phyloP scores from a whole-genome alignment of 495 filamentous ascomycete species.

The Penicillium cinerascens region DNA sequence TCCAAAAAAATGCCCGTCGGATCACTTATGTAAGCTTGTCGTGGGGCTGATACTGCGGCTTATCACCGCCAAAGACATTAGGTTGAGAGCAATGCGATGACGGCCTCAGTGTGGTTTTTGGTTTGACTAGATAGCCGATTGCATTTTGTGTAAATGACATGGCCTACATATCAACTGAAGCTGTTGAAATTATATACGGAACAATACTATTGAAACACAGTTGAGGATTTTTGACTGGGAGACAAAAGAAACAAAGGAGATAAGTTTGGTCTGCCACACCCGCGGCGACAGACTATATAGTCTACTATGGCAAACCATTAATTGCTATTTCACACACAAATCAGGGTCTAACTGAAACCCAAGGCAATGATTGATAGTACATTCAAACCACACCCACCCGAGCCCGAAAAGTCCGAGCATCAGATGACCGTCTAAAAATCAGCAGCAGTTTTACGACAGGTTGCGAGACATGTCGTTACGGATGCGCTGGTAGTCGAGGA shows the following conservation, averaged over 20 bases:
- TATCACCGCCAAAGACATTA: conserved; percentile 2
- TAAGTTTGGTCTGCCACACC: conserved; percentile 22
- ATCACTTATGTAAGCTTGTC: conserved; percentile 12
- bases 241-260: conserved; percentile 25
- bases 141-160: background rate
- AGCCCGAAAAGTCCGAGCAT: conserved; percentile 2
- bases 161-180: background rate
- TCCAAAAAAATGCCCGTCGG: conserved; percentile 13
- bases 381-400: conserved; percentile 27
- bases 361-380: conserved; percentile 38
- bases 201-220: background rate
- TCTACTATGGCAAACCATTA: conserved; percentile 37
- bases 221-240: background rate
- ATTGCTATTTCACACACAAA: conserved; percentile 38
- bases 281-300: conserved; percentile 28
- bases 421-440: conserved; percentile 15
- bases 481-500: conserved; percentile 86
- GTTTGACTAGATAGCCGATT: background rate
- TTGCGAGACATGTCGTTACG: conserved; percentile 89
- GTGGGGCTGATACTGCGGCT: conserved; percentile 5
- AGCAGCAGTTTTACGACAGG: conserved; percentile 39
- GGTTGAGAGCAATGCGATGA: background rate
- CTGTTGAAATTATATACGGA: background rate
- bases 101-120: background rate
- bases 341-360: conserved; percentile 31